phyloP scores from a whole-genome alignment of 2,329 filamentous ascomycete species.

The Penicillium sp. region DNA sequence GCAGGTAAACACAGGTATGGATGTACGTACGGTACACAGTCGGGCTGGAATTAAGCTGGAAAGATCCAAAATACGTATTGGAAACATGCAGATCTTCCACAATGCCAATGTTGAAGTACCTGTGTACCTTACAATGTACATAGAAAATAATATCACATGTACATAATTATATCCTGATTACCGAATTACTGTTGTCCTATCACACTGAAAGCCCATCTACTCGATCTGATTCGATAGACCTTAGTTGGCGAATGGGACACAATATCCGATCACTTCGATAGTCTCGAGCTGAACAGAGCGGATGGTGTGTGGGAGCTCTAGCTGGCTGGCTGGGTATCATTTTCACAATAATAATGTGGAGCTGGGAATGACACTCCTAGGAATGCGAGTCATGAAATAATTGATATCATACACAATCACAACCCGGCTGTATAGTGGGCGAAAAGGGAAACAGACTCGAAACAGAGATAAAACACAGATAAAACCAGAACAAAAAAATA shows the following conservation, averaged over 20 bases:
- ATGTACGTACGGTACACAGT: neutral
- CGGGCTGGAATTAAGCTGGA: neutral
- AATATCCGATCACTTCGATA: neutral
- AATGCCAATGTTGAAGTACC: slow-evolving; percentile 3
- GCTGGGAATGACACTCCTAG: neutral
- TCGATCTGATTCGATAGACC: slow-evolving; percentile 1
- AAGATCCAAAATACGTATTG: neutral
- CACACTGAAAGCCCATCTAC: neutral
- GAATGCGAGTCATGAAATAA: neutral
- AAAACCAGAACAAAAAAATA: neutral
- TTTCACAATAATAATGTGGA: neutral
- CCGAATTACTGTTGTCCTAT: neutral
- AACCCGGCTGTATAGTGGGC: neutral
- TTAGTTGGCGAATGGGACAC: neutral
- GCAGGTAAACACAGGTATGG: neutral
- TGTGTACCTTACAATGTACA: neutral
- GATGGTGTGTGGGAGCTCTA: neutral
- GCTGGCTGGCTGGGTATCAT: neutral
- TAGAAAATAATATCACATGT: neutral
- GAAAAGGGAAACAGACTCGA: neutral
- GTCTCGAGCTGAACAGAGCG: neutral
- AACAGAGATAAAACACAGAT: neutral
- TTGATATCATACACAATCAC: neutral
- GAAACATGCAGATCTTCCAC: slow-evolving; percentile 1
- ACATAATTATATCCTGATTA: neutral